Evolutionary conservation across 352 stramenopile species (phyloP), one percentile per base, ranked within the genome.

Genomic region (Salisapilia sapeloensis): DNA sequence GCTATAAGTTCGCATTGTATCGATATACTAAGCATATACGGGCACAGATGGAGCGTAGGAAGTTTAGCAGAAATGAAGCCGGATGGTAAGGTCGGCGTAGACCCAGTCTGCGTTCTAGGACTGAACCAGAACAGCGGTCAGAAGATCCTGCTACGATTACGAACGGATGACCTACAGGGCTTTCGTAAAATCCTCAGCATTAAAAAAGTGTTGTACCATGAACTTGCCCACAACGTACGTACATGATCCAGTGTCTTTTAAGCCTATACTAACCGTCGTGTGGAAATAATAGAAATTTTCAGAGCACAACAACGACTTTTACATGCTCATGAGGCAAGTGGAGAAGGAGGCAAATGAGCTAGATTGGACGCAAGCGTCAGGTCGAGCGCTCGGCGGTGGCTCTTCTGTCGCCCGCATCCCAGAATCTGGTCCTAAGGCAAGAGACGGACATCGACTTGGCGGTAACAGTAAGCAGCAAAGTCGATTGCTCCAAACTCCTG

Each of bases 41-140:
- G 18, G 18, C 12, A 6, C 14, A 83, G 66, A 35, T 95, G 81
- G 82, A 85, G 44, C 11, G 84, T 96, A 4, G 77, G 80, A 0
- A 53, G 50, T 0, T 58, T 96, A 6, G 75, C 63, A 2, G 82
- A 95, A 46, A 87, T 96, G 67, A 76, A 78, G 16, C 82, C 84
- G 0, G 80, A 94, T 40, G 82, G 82, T 6, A 91, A 93, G 50
- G 84, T 96, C 12, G 71, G 80, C 14, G 64, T 92, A 16, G 69
- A 85, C 36, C 70, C 72, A 0, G 78, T 94, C 2, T 91, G 72
- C 13, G 70, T 90, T 4, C 67, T 96, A n/a, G 91, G 89, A 3
- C 48, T 97, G 27, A 97, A 97, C 48, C 54, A 93, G 35, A 97
- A 96, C 62, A 91, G 95, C 35, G 89, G 90, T 0, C 74, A 96